Percentiles rank a stretch among this genome's conserved stretches.
phyloP scores from a whole-genome alignment of 2,329 filamentous ascomycete species.

The Pseudohalonectria lignicola region DNA sequence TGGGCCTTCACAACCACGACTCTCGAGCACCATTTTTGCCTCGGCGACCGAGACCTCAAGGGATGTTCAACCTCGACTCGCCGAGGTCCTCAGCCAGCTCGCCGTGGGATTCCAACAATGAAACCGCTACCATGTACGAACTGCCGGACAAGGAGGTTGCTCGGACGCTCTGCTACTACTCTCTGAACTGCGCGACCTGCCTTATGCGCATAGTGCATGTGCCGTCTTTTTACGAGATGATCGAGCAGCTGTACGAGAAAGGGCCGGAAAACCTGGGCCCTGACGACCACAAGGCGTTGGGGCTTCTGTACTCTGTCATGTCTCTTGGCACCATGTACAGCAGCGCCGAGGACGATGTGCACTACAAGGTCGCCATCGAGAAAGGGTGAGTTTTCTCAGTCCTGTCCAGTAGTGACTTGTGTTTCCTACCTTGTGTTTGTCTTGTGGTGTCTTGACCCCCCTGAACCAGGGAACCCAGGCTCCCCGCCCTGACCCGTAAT shows the following conservation, averaged over 20 bases:
- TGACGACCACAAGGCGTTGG: conserved; percentile 58
- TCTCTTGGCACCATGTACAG: conserved; percentile 66
- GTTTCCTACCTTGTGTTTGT: too few species aligned
- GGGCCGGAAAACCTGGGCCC: conserved; percentile 50
- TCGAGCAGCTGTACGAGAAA: conserved; percentile 68
- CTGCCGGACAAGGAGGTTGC: conserved; percentile 56
- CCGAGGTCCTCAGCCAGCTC: conserved; percentile 55
- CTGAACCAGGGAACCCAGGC: too few species aligned
- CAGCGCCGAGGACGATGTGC: conserved; percentile 33
- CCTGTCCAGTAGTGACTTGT: too few species aligned
- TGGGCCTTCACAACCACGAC: conserved; percentile 61
- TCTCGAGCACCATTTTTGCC: conserved; percentile 49
- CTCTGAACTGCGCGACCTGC: conserved; percentile 45
- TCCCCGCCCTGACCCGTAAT: too few species aligned
- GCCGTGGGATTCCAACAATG: conserved; percentile 40
- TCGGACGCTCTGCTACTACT: conserved; percentile 40
- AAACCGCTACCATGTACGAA: conserved; percentile 38
- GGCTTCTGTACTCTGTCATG: conserved; percentile 58
- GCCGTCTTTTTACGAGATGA: conserved; percentile 66
- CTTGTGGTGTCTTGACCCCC: too few species aligned
- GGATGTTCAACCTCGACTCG: conserved; percentile 54
- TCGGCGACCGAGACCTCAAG: conserved; percentile 33
- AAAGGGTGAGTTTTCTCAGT: conserved; percentile 37
- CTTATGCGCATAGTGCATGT: conserved; percentile 64
- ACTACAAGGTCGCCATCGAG: conserved; percentile 40